Base-by-base conservation (phyloP, 805 yeast species). In the Ogataea haglerorum region DNA sequence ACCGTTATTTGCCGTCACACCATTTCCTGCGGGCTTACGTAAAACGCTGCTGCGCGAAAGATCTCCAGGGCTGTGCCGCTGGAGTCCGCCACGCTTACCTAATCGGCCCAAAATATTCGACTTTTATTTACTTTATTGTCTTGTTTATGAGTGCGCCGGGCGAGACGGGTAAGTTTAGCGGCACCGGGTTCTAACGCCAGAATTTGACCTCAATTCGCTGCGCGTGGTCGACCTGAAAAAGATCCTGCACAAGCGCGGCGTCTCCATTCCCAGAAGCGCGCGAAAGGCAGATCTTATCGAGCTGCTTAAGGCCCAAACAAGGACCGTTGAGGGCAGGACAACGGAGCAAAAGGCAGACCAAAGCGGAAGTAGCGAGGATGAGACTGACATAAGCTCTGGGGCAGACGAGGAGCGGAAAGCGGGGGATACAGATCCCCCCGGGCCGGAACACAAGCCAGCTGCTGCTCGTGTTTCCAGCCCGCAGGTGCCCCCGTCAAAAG, bases 191-290 rank as follows among this genome's bases (percentile, higher is more conserved):
- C 37, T 38, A 37, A 37, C 36, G 10, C 12, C 33, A 61, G 86
- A 72, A n/a, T 84, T 84, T 58, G 80, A 85, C 56, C 83, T 88
- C 10, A 61, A 68, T 13, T 60, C 69, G 17, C 65, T 82, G 43
- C 78, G 77, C 45, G 82, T 85, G 18, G 76, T 84, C 5, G 79
- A 84, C 45, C 68, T 89, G 53, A 74, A 86, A 51, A 68, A 74
- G 19, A 68, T 85, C 15, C 65, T 90, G 30, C 58, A 64, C 8
- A 74, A 71, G 33, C 72, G 85, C 55, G 69, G 73, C n/a, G 65
- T 88, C 12, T 56, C 57, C 0, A 76, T 69, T 56, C 67, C 82
- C 0, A 61, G 80, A 2, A 67, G 69, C 34, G 77, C 84, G 8
- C 83, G 80, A 54, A 89, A 90, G 59, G 68, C 76, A 2, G 77